Percentiles rank a stretch among this genome's conserved stretches.
These are phyloP conservation scores for Tulasnella sp. DNA, from an alignment of 768 basidiomycete genomes.

Conservation along the genomic window DNA sequence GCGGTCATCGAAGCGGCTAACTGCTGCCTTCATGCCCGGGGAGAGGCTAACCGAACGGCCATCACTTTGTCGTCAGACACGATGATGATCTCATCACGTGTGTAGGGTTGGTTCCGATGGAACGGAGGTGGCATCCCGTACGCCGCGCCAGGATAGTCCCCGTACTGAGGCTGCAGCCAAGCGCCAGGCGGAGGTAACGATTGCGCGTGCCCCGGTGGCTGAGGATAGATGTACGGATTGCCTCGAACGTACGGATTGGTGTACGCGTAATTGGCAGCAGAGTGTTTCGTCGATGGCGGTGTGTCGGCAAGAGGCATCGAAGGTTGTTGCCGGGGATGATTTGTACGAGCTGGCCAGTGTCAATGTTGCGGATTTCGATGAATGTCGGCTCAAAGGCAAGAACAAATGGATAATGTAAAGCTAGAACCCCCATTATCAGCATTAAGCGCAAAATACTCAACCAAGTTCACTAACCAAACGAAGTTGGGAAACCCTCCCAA, in stretches of 20 bases:
- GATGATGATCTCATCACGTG: conserved; percentile 64
- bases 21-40: not conserved
- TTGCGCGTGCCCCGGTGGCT: not conserved
- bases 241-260: conserved; percentile 1
- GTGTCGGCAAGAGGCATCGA: conserved; percentile 84
- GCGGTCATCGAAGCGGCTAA: not conserved
- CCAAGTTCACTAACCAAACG: conserved; percentile 63
- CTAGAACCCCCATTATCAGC: conserved; percentile 38
- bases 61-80: conserved; percentile 84
- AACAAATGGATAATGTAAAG: conserved; percentile 92
- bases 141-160: conserved; percentile 30
- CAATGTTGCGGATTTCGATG: conserved; percentile 93
- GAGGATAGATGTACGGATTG: conserved; percentile 10
- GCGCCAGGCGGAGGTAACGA: not conserved
- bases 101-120: conserved; percentile 34
- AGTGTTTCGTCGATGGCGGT: conserved; percentile 65
- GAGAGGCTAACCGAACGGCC: conserved; percentile 47
- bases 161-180: not conserved
- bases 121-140: conserved; percentile 35
- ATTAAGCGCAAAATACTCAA: not conserved
- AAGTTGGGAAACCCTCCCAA: conserved; percentile 92
- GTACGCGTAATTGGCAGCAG: conserved; percentile 7
- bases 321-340: conserved; percentile 92
- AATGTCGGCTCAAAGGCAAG: conserved; percentile 95
- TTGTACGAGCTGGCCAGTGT: conserved; percentile 84